Conservation (phyloP, 345 rosid genomes). For the Gynandropsis gynandra region DNA sequence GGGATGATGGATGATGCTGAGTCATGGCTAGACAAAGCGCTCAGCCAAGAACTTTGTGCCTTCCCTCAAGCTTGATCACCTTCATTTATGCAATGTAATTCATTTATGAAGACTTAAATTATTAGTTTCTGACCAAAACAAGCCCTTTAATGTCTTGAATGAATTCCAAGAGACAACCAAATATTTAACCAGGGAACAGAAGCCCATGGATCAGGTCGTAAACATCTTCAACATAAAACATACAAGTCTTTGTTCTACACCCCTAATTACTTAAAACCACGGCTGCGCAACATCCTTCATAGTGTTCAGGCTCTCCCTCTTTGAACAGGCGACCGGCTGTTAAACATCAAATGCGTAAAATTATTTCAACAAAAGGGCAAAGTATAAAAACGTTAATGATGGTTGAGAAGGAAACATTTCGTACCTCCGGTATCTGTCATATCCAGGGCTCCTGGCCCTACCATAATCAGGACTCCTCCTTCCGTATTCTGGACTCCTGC, state of each 20-base stretch:
- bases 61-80: slow-evolving; percentile 21
- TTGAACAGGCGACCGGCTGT: slow-evolving; percentile 62
- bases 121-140: too few relatives aligned
- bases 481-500: slow-evolving; percentile 70
- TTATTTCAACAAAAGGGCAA: not conserved
- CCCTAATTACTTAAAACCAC: too few relatives aligned
- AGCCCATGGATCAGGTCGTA: too few relatives aligned
- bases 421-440: slow-evolving; percentile 71
- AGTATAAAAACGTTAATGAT: not conserved
- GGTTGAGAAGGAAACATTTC: slow-evolving; percentile 1
- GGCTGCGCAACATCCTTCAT: not conserved
- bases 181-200: too few relatives aligned
- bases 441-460: slow-evolving; percentile 58
- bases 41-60: slow-evolving; percentile 39
- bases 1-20: slow-evolving; percentile 80
- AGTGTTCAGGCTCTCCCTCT: slow-evolving; percentile 44
- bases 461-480: slow-evolving; percentile 80
- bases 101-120: not conserved
- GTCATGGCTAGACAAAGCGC: slow-evolving; percentile 65
- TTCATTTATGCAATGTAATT: slow-evolving; percentile 9
- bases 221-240: too few relatives aligned
- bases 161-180: too few relatives aligned
- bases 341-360: not conserved
- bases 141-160: too few relatives aligned
- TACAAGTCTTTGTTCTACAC: too few relatives aligned